Conservation (phyloP, 352 stramenopile species). For the Phytophthora foliorum region DNA sequence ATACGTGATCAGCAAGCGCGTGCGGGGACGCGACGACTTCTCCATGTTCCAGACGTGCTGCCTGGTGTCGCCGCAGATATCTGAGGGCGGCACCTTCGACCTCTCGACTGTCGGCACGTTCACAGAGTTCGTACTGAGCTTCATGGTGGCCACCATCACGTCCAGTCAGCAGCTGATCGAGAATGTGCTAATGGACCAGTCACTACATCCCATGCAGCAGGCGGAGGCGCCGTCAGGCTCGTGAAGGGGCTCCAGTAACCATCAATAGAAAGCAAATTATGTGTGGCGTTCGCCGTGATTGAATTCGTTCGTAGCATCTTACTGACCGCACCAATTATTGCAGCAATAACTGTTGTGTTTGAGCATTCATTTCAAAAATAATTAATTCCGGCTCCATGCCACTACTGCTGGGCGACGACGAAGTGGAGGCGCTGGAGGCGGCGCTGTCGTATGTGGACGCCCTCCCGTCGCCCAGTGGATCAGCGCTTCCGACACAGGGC, state of each 20-base stretch:
- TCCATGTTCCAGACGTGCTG: slow-evolving; percentile 52
- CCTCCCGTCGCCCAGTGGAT: background rate
- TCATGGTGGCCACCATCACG: slow-evolving; percentile 45
- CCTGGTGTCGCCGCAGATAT: slow-evolving; percentile 44
- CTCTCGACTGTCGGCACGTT: slow-evolving; percentile 39
- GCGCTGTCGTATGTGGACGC: slow-evolving; percentile 38
- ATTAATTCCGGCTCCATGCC: slow-evolving; percentile 23
- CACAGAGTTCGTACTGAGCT: slow-evolving; percentile 48
- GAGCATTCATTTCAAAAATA: slow-evolving; percentile 5
- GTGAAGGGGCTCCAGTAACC: background rate
- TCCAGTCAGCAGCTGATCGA: slow-evolving; percentile 50
- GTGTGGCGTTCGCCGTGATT: no score
- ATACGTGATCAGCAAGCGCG: slow-evolving; percentile 52
- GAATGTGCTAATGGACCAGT: slow-evolving; percentile 50
- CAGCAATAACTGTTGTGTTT: slow-evolving; percentile 13
- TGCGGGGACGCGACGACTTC: slow-evolving; percentile 32
- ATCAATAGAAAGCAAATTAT: slow-evolving; percentile 13
- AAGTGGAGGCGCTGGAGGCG: slow-evolving; percentile 38
- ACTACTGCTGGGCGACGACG: slow-evolving; percentile 42
- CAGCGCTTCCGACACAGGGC: background rate
- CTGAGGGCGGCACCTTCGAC: slow-evolving; percentile 35
- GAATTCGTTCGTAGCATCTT: background rate
- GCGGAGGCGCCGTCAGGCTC: slow-evolving; percentile 21
- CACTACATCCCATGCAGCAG: slow-evolving; percentile 15
- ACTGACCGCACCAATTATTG: background rate